These are phyloP conservation scores for Leccinellum rugosiceps DNA, from an alignment of 768 basidiomycete species.

Conservation along the genomic window DNA sequence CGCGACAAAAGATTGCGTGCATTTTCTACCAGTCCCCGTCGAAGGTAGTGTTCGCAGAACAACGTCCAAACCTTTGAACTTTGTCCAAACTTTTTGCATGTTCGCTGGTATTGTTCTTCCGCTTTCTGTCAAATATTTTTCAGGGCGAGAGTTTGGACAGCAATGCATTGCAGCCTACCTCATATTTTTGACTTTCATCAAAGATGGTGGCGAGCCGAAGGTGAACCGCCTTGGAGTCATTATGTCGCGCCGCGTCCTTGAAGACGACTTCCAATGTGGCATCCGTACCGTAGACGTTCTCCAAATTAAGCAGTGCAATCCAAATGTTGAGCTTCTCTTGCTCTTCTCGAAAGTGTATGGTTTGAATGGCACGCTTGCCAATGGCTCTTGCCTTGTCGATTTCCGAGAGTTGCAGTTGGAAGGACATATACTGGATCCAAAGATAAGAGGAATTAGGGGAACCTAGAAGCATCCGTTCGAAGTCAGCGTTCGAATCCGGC, in stretches of 20 bases:
- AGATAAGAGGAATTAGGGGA: conserved; percentile 97
- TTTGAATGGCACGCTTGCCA: conserved; percentile 76
- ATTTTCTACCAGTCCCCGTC: conserved; percentile 67
- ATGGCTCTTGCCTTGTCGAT: conserved; percentile 91
- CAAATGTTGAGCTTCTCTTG: conserved; percentile 95
- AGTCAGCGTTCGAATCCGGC: conserved; percentile 92
- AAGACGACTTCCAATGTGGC: conserved; percentile 77
- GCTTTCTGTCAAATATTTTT: conserved; percentile 59
- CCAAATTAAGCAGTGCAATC: conserved; percentile 94
- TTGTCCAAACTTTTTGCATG: conserved; percentile 90
- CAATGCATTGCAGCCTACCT: conserved; percentile 45
- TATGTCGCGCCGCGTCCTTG: conserved; percentile 85
- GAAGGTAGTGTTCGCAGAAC: conserved; percentile 81
- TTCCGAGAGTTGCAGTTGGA: conserved; percentile 95
- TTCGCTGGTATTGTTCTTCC: conserved; percentile 86
- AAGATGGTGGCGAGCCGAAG: conserved; percentile 82
- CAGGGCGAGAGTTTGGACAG: neutral
- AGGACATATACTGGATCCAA: conserved; percentile 99
- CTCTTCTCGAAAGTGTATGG: conserved; percentile 95
- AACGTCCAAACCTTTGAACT: conserved; percentile 94
- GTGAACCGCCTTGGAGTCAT: conserved; percentile 91
- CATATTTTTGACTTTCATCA: conserved; percentile 75
- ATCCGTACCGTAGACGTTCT: conserved; percentile 88
- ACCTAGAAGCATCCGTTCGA: conserved; percentile 87
- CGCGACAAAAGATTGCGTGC: conserved; percentile 85